Evolutionary conservation across 805 yeast genomes (phyloP).

Genomic region (Myxozyma nipponensis): DNA sequence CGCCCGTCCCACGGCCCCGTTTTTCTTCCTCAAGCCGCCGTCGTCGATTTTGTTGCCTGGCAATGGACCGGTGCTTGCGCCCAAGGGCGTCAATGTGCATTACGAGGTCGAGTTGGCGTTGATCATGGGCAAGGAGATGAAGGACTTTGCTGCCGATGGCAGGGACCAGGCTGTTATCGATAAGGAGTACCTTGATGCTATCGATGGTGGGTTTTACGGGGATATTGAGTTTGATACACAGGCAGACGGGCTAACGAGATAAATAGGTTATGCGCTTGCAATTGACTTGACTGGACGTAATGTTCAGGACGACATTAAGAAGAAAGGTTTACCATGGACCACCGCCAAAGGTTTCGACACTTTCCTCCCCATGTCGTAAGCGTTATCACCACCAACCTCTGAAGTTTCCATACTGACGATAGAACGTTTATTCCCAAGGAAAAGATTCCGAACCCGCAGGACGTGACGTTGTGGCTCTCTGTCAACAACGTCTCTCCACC

Average conservation of each 20-base stretch:
- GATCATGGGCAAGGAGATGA: slow-evolving; percentile 52
- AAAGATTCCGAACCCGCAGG: slow-evolving; percentile 67
- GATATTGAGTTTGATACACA: background rate
- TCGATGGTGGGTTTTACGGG: slow-evolving; percentile 51
- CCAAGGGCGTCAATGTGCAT: slow-evolving; percentile 74
- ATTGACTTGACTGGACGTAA: slow-evolving; percentile 94
- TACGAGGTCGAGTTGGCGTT: slow-evolving; percentile 93
- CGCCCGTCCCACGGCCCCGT: slow-evolving; percentile 76
- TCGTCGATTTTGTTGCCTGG: slow-evolving; percentile 65
- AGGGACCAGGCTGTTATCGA: slow-evolving; percentile 56
- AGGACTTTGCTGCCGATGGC: slow-evolving; percentile 10
- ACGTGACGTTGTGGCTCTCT: slow-evolving; percentile 56
- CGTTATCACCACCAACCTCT: background rate
- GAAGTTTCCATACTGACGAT: background rate
- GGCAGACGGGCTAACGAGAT: background rate
- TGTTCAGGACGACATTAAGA: slow-evolving; percentile 91
- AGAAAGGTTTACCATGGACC: slow-evolving; percentile 93
- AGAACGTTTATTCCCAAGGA: slow-evolving; percentile 57
- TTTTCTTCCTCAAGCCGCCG: slow-evolving; percentile 87
- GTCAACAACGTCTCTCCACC: slow-evolving; percentile 73
- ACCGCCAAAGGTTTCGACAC: slow-evolving; percentile 97
- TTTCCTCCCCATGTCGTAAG: slow-evolving; percentile 74
- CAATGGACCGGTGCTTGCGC: slow-evolving; percentile 76
- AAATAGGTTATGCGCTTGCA: slow-evolving; percentile 64
- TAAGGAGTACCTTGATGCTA: slow-evolving; percentile 67